These are phyloP conservation scores for Aulographum hederae DNA, from an alignment of 2,329 filamentous ascomycete species.

Conservation along the genomic window DNA sequence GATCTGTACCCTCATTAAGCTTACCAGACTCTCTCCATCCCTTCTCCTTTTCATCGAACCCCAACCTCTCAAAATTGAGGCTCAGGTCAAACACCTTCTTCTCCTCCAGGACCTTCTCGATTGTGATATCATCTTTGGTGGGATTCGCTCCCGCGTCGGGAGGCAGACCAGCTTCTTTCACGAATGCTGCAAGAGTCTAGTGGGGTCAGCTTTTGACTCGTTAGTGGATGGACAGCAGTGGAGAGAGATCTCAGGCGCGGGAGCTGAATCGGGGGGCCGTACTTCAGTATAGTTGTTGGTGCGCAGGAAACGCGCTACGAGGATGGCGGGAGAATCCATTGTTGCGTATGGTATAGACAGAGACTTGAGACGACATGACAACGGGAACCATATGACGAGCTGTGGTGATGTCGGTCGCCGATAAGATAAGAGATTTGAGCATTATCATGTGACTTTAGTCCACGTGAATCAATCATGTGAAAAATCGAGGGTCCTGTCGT, in stretches of 20 bases:
- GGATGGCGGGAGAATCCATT: too few species aligned
- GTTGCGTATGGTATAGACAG: too few species aligned
- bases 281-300: constrained; percentile 23
- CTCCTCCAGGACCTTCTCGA: constrained; percentile 42
- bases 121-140: constrained; percentile 29
- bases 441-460: too few species aligned
- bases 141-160: constrained; percentile 25
- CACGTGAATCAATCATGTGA: too few species aligned
- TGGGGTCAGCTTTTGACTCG: too few species aligned
- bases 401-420: too few species aligned
- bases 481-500: too few species aligned
- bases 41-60: constrained; percentile 19
- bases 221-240: too few species aligned
- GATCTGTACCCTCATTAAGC: constrained; percentile 5
- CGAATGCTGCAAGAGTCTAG: constrained; percentile 40
- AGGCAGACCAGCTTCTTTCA: constrained; percentile 36
- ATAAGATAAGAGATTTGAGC: too few species aligned
- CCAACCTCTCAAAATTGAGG: constrained; percentile 36
- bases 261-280: constrained; percentile 1
- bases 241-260: constrained; percentile 2
- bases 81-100: constrained; percentile 39
- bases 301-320: constrained; percentile 23
- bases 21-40: constrained; percentile 30
- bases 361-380: too few species aligned
- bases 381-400: too few species aligned